Base-by-base conservation (phyloP, 2,329 filamentous ascomycete genomes). In the Pseudogymnoascus sp. region DNA sequence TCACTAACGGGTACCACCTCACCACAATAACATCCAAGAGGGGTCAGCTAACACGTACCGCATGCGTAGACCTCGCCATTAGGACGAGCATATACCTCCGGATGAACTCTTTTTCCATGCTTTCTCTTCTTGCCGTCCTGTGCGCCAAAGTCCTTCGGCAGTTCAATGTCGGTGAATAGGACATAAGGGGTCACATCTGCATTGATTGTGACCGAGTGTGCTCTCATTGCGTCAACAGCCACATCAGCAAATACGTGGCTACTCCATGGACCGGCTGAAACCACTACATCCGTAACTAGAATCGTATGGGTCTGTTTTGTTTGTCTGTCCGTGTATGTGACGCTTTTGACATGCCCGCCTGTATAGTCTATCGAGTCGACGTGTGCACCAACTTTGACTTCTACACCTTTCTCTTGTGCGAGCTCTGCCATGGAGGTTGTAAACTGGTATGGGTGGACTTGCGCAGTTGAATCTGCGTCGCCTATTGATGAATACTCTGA, bases 31-130 rank as follows among this genome's bases (percentile, higher is more conserved):
- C 58, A 58, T 25, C 37, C 58, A 25, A 36, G 33, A 22, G 30
- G 20, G 14, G 12, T 8, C 33, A 30, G n/a, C 4, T 14, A 33
- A 0, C 18, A 69, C 76, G 60, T 68, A 80, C 90, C 92, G 70
- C 92, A 97, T 0, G 90, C 97, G 97, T 53, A 53, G 9, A 95
- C 87, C 73, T 96, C 91, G 63, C 88, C 82, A 71, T 90, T 87
- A 0, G 91, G 91, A 2, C 93, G 83, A 0, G 92, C 88, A 71
- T 97, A 97, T 61, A 97, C 93, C 74, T 97, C 93, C 0, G 92
- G 92, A 20, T 90, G 86, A 15, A 90, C 89, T 15, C 82, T 81
- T 60, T 60, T 62, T 25, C 85, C 80, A 72, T 80, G 81, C 68
- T 74, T 75, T 68, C 78, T 76, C 75, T 76, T 77, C 71, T 82